Percentiles rank a stretch among this genome's conserved stretches.
These are phyloP conservation scores for Marvania coccoides DNA, from an alignment of 139 green algal species.

Conservation along the genomic window DNA sequence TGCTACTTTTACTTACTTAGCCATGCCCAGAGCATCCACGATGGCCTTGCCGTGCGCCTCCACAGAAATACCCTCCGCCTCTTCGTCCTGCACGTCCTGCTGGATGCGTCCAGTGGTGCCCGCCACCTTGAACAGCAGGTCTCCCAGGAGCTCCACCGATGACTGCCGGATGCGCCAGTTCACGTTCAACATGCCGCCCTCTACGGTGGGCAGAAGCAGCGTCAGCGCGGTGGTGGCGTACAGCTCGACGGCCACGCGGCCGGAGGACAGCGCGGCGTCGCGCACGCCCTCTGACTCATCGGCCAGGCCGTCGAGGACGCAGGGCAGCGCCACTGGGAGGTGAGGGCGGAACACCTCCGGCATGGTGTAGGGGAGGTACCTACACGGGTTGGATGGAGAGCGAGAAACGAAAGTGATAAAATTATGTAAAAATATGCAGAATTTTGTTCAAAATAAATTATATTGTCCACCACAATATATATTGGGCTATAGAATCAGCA, in stretches of 20 bases:
- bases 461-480: no score
- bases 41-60: conserved; percentile 81
- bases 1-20: conserved; percentile 23
- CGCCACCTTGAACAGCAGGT: conserved; percentile 94
- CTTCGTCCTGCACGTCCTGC: conserved; percentile 74
- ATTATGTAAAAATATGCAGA: background rate
- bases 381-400: no score
- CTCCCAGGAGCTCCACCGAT: conserved; percentile 88
- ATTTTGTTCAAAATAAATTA: no score
- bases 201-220: conserved; percentile 90
- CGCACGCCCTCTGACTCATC: conserved; percentile 92
- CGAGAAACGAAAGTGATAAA: no score
- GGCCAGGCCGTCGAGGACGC: conserved; percentile 85
- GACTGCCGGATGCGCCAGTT: conserved; percentile 96
- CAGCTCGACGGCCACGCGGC: conserved; percentile 68
- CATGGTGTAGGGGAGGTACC: conserved; percentile 32
- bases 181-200: conserved; percentile 71
- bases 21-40: conserved; percentile 57
- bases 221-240: conserved; percentile 63
- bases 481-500: background rate
- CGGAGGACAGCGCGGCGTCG: conserved; percentile 77
- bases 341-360: conserved; percentile 12
- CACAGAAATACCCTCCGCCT: conserved; percentile 85
- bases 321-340: conserved; percentile 54
- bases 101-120: conserved; percentile 83